A percentile compares a stretch with the other conserved stretches of the same genome.
Evolutionary conservation across 1,284 basidiomycete species (phyloP).

Genomic region (Rhizopogon hawkerae): DNA sequence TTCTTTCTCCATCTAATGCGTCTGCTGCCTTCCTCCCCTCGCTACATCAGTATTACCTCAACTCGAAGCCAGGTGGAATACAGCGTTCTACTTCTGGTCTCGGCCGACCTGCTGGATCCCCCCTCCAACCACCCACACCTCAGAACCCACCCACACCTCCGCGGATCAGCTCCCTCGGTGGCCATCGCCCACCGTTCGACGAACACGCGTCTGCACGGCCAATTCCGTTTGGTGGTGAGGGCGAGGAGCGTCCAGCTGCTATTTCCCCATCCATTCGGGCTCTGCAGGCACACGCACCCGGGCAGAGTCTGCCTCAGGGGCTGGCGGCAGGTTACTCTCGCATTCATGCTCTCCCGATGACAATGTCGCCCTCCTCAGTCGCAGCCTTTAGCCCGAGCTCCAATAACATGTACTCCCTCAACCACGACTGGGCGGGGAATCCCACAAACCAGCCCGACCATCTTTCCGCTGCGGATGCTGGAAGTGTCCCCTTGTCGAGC

Average conservation of each 20-base stretch:
- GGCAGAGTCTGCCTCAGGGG: constrained; percentile 81
- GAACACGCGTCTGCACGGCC: constrained; percentile 24
- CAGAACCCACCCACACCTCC: constrained; percentile 2
- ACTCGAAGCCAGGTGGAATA: constrained; percentile 13
- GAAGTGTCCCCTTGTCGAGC: constrained; percentile 8
- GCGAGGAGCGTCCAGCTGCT: constrained; percentile 25
- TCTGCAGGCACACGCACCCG: constrained; percentile 71
- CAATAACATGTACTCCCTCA: constrained; percentile 24
- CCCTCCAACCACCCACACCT: constrained; percentile 3
- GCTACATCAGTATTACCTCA: constrained; percentile 48
- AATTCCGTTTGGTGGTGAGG: constrained; percentile 18
- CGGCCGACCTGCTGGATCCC: constrained; percentile 16
- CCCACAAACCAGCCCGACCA: constrained; percentile 25
- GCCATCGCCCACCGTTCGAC: constrained; percentile 26
- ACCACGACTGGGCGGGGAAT: constrained; percentile 20
- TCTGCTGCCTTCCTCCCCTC: constrained; percentile 71
- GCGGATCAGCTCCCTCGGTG: constrained; percentile 11
- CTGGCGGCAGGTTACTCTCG: constrained; percentile 80
- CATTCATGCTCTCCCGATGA: constrained; percentile 64
- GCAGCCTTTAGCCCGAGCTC: constrained; percentile 26
- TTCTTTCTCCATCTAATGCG: constrained; percentile 59
- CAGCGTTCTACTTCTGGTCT: constrained; percentile 14
- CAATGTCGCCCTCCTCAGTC: constrained; percentile 30
- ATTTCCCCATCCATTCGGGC: constrained; percentile 62
- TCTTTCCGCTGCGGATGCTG: constrained; percentile 11